Evolutionary conservation across 305 asterid genomes (phyloP).

Genomic region (Fraxinus sp.): DNA sequence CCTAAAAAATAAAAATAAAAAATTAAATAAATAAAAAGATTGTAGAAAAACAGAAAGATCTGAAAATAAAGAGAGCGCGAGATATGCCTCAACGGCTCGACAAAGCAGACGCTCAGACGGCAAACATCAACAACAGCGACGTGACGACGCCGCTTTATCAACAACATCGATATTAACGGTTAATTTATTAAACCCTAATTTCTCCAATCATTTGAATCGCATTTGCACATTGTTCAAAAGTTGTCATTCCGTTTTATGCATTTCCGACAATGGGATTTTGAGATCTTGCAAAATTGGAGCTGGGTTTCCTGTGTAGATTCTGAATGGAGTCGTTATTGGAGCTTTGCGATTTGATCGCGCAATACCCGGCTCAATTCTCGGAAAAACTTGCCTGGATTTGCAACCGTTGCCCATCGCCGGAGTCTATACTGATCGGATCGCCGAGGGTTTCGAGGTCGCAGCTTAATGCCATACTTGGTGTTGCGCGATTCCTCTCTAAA

Average conservation of each 20-base stretch:
- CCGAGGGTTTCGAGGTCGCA: conserved; percentile 84
- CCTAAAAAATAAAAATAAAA: background rate
- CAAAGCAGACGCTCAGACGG: conserved; percentile 21
- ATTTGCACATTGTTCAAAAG: conserved; percentile 10
- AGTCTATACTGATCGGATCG: conserved; percentile 65
- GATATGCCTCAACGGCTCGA: conserved; percentile 38
- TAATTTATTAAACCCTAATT: conserved; percentile 35
- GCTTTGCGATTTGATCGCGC: conserved; percentile 85
- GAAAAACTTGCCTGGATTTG: conserved; percentile 84
- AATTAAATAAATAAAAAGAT: background rate
- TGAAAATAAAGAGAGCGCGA: conserved; percentile 49
- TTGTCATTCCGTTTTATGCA: conserved; percentile 20
- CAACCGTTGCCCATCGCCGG: conserved; percentile 84
- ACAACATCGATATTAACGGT: conserved; percentile 24
- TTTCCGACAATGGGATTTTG: conserved; percentile 32
- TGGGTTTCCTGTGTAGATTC: conserved; percentile 19
- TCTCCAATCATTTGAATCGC: conserved; percentile 3
- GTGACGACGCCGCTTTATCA: conserved; percentile 34
- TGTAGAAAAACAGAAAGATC: conserved; percentile 24
- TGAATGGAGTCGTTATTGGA: conserved; percentile 79
- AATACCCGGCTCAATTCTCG: conserved; percentile 57
- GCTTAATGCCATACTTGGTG: conserved; percentile 78
- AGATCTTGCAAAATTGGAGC: conserved; percentile 24
- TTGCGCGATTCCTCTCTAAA: conserved; percentile 77
- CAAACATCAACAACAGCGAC: conserved; percentile 33